Evolutionary conservation across 2,329 filamentous ascomycete species (phyloP), one percentile per base, ranked within the genome.

Genomic region (Neofusicoccum parvum): DNA sequence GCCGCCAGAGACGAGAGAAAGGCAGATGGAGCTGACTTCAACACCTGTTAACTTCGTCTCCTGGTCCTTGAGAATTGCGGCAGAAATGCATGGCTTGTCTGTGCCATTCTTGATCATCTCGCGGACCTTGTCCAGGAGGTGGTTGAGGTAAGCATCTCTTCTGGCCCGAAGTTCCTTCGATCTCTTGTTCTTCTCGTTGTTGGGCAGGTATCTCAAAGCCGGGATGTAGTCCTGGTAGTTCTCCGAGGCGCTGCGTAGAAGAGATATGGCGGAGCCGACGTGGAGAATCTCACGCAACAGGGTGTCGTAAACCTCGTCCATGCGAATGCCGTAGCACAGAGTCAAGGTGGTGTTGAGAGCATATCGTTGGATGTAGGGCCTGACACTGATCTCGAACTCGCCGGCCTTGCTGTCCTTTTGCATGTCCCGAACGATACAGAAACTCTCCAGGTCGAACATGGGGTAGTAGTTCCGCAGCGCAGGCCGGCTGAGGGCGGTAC

Each of bases 191-290:
- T 85, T 85, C 69, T 82, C 78, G 69, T 85, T 85, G 67, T 83
- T 83, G 0, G 83, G 84, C 15, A 82, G 65, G 64, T 84, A 85
- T 9, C 83, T 74, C 36, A 86, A 70, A 1, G 81, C 72, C 0
- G 83, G 83, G 6, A 85, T 78, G 67, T 85, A 86, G 66, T 86
- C 83, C 69, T 85, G 83, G 32, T 80, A 79, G 67, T 86, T 85
- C 71, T 86, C 83, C 0, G 80, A 83, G 0, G 83, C 82, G 62
- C 79, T 82, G 5, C 83, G 78, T 2, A 86, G 71, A 0, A 85
- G 74, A 1, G 78, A 81, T 54, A 86, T 85, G 0, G 82, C 82
- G 0, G 81, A 83, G 1, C 83, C 83, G 3, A 86, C 83, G 66
- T 85, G 74, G 0, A 85, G 75, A 41, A 86, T 84, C 70, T 85